Evolutionary conservation across 2,329 filamentous ascomycete genomes (phyloP).

Genomic region (Aureobasidium sp.): DNA sequence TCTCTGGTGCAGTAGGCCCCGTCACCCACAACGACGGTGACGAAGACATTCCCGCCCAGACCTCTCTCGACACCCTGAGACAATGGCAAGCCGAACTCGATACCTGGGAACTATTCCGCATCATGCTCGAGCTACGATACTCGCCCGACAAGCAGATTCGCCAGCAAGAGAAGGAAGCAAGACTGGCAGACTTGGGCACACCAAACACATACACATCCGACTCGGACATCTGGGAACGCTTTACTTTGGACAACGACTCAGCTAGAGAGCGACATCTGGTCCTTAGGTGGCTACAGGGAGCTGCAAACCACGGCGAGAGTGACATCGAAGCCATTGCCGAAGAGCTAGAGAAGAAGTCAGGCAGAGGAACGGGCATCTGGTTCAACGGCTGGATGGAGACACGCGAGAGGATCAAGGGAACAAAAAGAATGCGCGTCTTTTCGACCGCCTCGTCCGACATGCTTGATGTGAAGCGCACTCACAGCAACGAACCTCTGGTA

Average conservation of each 20-base stretch:
- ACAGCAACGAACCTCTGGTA: conserved; percentile 56
- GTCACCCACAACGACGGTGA: conserved; percentile 10
- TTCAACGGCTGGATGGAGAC: conserved; percentile 90
- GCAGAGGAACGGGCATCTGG: conserved; percentile 67
- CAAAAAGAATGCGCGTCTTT: conserved; percentile 64
- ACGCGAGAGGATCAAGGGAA: conserved; percentile 76
- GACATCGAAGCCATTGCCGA: conserved; percentile 68
- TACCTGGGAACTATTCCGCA: conserved; percentile 78
- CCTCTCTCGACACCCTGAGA: conserved; percentile 47
- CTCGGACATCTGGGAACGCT: conserved; percentile 60
- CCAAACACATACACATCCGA: conserved; percentile 48
- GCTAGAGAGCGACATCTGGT: conserved; percentile 73
- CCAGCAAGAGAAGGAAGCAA: conserved; percentile 25
- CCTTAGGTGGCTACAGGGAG: conserved; percentile 77
- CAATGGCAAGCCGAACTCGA: conserved; percentile 75
- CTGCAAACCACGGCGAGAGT: conserved; percentile 56
- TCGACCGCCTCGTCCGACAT: conserved; percentile 40
- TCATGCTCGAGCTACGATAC: conserved; percentile 60
- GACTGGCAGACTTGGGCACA: conserved; percentile 25
- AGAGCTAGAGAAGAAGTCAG: conserved; percentile 56
- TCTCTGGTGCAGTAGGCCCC: neutral
- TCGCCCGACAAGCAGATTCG: conserved; percentile 31
- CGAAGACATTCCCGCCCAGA: conserved; percentile 4
- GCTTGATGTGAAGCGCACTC: conserved; percentile 36
- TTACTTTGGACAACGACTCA: conserved; percentile 61